These are phyloP conservation scores for Elsinoe arachidis DNA, from an alignment of 2,329 filamentous ascomycete genomes.

Conservation along the genomic window DNA sequence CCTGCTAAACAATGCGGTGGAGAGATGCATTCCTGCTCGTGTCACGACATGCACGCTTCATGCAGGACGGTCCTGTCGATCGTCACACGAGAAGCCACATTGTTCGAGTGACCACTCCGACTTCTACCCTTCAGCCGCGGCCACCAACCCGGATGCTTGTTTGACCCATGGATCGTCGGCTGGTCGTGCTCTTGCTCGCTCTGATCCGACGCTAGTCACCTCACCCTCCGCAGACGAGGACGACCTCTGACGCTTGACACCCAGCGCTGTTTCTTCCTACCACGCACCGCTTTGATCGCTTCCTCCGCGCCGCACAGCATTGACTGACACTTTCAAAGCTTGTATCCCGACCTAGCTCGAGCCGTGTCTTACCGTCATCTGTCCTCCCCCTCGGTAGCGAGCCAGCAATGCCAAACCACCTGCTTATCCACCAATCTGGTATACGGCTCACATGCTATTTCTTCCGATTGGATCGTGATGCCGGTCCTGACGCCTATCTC, in stretches of 20 bases:
- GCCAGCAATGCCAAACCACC: not conserved
- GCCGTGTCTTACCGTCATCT: not conserved
- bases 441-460: slow-evolving; percentile 9
- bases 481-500: slow-evolving; percentile 8
- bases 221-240: not conserved
- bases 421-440: slow-evolving; percentile 1
- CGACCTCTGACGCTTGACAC: slow-evolving; percentile 2
- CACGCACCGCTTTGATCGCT: not conserved
- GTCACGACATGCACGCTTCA: slow-evolving; percentile 4
- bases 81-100: not conserved
- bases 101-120: too few relatives aligned
- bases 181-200: not conserved
- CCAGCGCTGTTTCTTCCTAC: not conserved
- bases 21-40: not conserved
- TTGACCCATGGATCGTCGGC: not conserved
- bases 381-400: slow-evolving; percentile 6
- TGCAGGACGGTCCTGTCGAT: slow-evolving; percentile 1
- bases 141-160: slow-evolving; percentile 9
- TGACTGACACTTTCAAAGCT: not conserved
- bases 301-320: not conserved
- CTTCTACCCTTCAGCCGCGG: not conserved
- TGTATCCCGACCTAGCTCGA: not conserved
- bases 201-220: not conserved
- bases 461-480: slow-evolving; percentile 8
- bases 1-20: slow-evolving; percentile 6